Evolutionary conservation across 73 alveolate genomes (phyloP), one percentile per base, ranked within the genome.

Genomic region (Paramecium primaurelia): DNA sequence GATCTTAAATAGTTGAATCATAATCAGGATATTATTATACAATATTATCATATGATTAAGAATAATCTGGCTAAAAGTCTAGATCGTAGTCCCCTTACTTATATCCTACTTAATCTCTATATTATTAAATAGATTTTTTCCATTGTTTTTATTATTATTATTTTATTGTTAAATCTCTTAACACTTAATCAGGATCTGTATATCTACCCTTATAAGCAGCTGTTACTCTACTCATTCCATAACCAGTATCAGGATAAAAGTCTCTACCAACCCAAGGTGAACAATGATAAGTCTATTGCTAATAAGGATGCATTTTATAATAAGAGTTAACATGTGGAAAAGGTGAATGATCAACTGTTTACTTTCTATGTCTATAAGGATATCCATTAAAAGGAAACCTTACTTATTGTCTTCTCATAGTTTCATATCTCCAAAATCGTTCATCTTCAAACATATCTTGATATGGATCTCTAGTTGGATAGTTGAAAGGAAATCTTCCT

Each of bases 181-280:
- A 80, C 1, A 80, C 91, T 49, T 80, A 22, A 26, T 80, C 71
- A 25, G 91, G 91, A 80, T 80, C 44, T 18, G 77, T 80, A 20
- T 80, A 80, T 44, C 91, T 80, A 26, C 91, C 91, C 30, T 47
- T 80, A 26, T 80, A 80, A 18, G 91, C 91, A 45, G 49, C 71
- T 12, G 75, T 80, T 8, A 80, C 75, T 80, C 75, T 22, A 25
- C 73, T 64, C 58, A 45, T 45, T 26, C 91, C 91, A 25, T 26
- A 42, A 2, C 75, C 91, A 45, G 91, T 40, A 40, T 73, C 58
- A 12, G 60, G 71, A 80, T 44, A 80, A 47, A 80, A 80, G 18
- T 80, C 75, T 80, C 91, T 25, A 3, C 71, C 71, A 80, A 34
- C 58, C 44, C 58, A 42, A 11, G 91, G 73, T 45, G 64, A 22